Base-by-base conservation (phyloP, 345 rosid species). In the Bruguiera sexangula region DNA sequence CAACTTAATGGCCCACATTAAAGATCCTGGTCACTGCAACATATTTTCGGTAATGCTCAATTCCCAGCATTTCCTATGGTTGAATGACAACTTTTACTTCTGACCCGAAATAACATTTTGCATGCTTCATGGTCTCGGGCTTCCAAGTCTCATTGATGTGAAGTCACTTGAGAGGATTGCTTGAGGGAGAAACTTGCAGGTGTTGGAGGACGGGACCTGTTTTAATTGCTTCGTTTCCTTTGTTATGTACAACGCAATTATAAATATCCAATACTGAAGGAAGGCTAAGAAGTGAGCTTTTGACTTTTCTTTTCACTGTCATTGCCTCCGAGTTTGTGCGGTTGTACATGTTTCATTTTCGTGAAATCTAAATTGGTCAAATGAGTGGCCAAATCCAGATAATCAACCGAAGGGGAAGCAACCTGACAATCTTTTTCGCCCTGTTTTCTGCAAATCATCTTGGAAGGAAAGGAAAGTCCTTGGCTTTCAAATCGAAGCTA, bases 21-120 rank as follows among this genome's bases (percentile, higher is more conserved):
- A 95, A 10, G 98, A 94, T 76, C 98, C 98, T 63, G 97, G 97
- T 69, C 98, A 91, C 59, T 84, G 90, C 85, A 91, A 91, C 72
- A 65, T 94, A 61, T 94, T 94, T 72, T 91, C 96, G 54, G 97
- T 94, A 89, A 69, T 46, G 32, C 13, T 34, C 5, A 73, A n/a
- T 26, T n/a, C 8, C 30, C 24, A 43, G 4, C 16, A 13, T 43
- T 43, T 43, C 1, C 0, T 46, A 52, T 71, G 13, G 29, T 37
- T 43, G 37, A 46, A 13, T 22, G 43, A 10, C 24, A 46, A 6
- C 5, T 13, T 22, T 43, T 43, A 13, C 18, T 37, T 37, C 43
- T 37, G 13, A 37, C 13, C 37, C 21, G 24, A 13, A 32, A 39
- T 61, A 13, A 50, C 55, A 62, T 18, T 9, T n/a, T 43, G 26